phyloP scores from a whole-genome alignment of 164 flowering plant species.

The Nelumbo lutea region DNA sequence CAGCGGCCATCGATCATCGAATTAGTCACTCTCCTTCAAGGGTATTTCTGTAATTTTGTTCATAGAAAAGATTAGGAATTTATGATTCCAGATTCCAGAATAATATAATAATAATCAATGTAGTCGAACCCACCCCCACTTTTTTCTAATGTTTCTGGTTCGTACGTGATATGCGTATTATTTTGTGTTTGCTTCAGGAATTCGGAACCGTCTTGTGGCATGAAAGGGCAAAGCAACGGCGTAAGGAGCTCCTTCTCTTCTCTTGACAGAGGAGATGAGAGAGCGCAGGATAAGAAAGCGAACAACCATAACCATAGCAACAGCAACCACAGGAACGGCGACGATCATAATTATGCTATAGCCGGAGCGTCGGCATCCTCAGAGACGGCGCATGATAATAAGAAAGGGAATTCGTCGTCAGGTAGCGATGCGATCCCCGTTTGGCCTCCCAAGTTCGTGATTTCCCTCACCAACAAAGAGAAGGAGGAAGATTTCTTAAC shows the following conservation, averaged over 20 bases:
- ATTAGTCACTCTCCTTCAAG: no score
- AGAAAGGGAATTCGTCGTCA: conserved; percentile 66
- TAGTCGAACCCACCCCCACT: no score
- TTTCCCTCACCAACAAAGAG: conserved; percentile 79
- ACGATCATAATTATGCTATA: background rate
- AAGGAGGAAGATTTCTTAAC: conserved; percentile 94
- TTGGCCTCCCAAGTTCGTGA: conserved; percentile 84
- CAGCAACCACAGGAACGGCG: background rate
- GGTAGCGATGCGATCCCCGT: conserved; percentile 52
- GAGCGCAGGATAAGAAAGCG: conserved; percentile 10
- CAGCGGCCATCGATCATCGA: no score
- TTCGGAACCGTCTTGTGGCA: conserved; percentile 43
- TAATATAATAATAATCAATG: no score
- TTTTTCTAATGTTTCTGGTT: no score
- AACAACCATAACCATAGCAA: background rate
- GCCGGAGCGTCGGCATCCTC: conserved; percentile 11
- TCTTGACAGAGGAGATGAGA: conserved; percentile 19
- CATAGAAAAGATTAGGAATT: no score
- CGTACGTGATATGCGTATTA: no score
- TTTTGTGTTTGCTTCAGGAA: conserved; percentile 28
- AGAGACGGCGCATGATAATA: conserved; percentile 57
- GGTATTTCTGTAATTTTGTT: no score
- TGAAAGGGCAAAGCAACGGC: conserved; percentile 66
- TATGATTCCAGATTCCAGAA: no score
- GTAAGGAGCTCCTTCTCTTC: conserved; percentile 28